Conservation (phyloP, 2,329 filamentous ascomycete genomes). For the Fusarium caatingaense region DNA sequence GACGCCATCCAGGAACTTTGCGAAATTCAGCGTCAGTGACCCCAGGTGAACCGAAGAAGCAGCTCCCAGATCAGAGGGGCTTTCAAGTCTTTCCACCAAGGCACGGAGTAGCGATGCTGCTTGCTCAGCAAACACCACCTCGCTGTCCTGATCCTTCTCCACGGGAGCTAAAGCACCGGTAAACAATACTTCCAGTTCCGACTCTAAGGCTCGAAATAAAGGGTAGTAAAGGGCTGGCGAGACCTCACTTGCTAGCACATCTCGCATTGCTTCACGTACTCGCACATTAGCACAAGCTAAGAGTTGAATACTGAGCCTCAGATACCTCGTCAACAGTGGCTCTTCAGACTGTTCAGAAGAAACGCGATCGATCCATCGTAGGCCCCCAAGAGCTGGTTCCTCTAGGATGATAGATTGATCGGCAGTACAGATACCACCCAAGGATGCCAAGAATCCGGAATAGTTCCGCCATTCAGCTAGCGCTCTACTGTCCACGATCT, state of each 20-base stretch:
- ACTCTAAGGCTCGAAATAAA: slow-evolving; percentile 73
- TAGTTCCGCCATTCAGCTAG: slow-evolving; percentile 76
- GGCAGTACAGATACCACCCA: slow-evolving; percentile 73
- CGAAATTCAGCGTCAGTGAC: slow-evolving; percentile 72
- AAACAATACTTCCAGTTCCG: slow-evolving; percentile 72
- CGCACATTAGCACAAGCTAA: slow-evolving; percentile 72
- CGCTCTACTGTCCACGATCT: slow-evolving; percentile 65
- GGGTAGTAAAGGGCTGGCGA: slow-evolving; percentile 70
- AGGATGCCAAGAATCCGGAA: slow-evolving; percentile 74
- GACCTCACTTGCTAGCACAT: slow-evolving; percentile 74
- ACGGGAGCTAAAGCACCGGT: slow-evolving; percentile 64
- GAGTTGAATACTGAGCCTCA: slow-evolving; percentile 72
- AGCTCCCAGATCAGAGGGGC: slow-evolving; percentile 70
- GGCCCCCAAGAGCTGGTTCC: slow-evolving; percentile 65
- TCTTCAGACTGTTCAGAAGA: slow-evolving; percentile 70
- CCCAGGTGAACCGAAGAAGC: slow-evolving; percentile 73
- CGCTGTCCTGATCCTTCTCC: slow-evolving; percentile 66
- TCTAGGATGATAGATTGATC: slow-evolving; percentile 68
- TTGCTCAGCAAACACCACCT: slow-evolving; percentile 75
- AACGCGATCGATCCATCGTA: slow-evolving; percentile 73
- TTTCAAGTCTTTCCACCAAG: slow-evolving; percentile 73
- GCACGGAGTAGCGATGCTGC: slow-evolving; percentile 71
- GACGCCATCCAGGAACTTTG: slow-evolving; percentile 72
- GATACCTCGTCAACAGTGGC: slow-evolving; percentile 68
- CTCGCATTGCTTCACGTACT: slow-evolving; percentile 74